phyloP scores from a whole-genome alignment of 148 eudicot genomes.

The Fagopyrum tataricum region DNA sequence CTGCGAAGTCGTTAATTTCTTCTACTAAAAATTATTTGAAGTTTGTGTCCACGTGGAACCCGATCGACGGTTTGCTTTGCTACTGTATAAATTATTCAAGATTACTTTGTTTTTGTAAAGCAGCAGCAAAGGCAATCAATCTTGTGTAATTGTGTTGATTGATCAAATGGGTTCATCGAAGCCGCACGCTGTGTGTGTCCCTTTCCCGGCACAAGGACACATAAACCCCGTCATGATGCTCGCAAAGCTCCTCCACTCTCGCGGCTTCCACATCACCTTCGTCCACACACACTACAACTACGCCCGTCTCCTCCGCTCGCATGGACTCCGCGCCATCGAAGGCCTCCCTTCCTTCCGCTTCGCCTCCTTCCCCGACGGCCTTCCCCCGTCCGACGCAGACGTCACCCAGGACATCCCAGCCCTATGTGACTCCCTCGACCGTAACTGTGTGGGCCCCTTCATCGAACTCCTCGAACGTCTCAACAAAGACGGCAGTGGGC shows the following conservation, averaged over 20 bases:
- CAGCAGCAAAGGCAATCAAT: too few species aligned
- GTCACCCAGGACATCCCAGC: conserved; percentile 21
- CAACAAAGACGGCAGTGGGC: neutral
- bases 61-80: too few species aligned
- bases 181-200: conserved; percentile 20
- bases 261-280: conserved; percentile 22
- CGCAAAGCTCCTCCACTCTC: conserved; percentile 23
- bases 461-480: conserved; percentile 19
- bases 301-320: conserved; percentile 20
- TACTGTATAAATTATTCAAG: too few species aligned
- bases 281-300: conserved; percentile 17
- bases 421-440: conserved; percentile 15
- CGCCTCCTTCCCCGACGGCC: conserved; percentile 33
- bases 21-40: too few species aligned
- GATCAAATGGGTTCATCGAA: neutral
- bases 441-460: conserved; percentile 18
- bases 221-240: conserved; percentile 23
- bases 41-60: too few species aligned
- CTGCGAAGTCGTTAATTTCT: too few species aligned
- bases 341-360: conserved; percentile 25
- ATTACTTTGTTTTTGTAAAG: too few species aligned
- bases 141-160: too few species aligned
- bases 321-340: conserved; percentile 19
- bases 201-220: conserved; percentile 28
- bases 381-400: conserved; percentile 19